Base-by-base conservation (phyloP, 768 basidiomycete genomes). In the Amanita thiersii region DNA sequence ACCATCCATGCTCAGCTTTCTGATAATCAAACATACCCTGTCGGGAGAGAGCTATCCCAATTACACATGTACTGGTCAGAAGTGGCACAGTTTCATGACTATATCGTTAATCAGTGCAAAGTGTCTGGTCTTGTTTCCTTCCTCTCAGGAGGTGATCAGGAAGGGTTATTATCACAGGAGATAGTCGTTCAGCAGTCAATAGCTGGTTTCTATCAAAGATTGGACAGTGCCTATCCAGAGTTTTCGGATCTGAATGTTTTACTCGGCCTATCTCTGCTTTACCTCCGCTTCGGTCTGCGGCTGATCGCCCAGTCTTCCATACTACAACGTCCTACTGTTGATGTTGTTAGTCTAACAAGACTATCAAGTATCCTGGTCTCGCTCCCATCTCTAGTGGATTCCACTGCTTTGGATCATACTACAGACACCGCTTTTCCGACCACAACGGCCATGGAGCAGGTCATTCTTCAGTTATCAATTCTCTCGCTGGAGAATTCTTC, bases 101-200 rank as follows among this genome's bases (percentile, higher is more conserved):
- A 84, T 43, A 61, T 82, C 47, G 50, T 79, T 18, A 54, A 65
- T 2, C 42, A 65, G 2, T 38, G 62, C 3, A 81, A 77, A 54
- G 54, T 86, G 7, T 61, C 70, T 30, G 56, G 68, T 8, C 61
- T 94, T 10, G 47, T 67, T 0, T 38, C 43, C 15, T 52, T 56
- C 9, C 56, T 79, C n/a, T 49, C 58, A 39, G 49, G 52, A 4
- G 54, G 60, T 14, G 64, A 70, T 5, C 31, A 55, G 3, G 59
- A 63, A 43, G 71, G 72, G 14, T 31, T 51, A 4, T 57, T 67
- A 26, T n/a, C n/a, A 19, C 77, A 79, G 14, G 89, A 91, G 61
- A 61, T 70, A 32, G 79, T 86, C 29, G 55, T 87, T 19, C 92
- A 96, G 56, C 76, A 81, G 31, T 85, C 89, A 2, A 73, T 93